Evolutionary conservation across 2,329 filamentous ascomycete species (phyloP), one percentile per base, ranked within the genome.

Genomic region (Botrytis sinoallii): DNA sequence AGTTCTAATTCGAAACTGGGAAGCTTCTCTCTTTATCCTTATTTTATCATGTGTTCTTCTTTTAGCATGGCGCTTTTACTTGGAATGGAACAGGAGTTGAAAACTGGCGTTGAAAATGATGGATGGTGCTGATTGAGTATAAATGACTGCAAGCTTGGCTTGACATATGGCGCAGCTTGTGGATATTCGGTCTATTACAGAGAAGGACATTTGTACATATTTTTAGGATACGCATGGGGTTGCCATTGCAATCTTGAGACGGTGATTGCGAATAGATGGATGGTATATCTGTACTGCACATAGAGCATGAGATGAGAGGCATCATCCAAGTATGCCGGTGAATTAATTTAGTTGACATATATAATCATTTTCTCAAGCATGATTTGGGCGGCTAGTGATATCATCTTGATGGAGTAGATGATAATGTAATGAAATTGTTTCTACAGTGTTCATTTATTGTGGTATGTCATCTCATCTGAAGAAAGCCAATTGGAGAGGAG

Each of bases 1-100:
- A 10, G 65, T n/a, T 29, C 8, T 22, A n/a, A 3, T 29, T 10
- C 25, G 4, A 57, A 38, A n/a, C 4, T 4, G 7, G 20, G 55
- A 22, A 38, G 14, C 42, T 7, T 20, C 16, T 46, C 9, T 52
- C 46, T 52, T 52, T 18, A 48, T 52, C n/a, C 32, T 16, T 63
- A 35, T 18, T 22, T 70, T n/a, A n/a, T 46, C 29, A 32, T 35
- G 46, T 44, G 44, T 59, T 70, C n/a, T 70, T 55, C 57, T 71
- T 71, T 71, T 64, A 71, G 69, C 69, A 64, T 65, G 69, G 59
- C 44, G 69, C 44, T 55, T 71, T 65, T 46, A 65, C 35, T 52
- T 46, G 52, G 38, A 61, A 61, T 70, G 68, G 40, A 70, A 46
- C 44, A 12, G 55, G 57, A 18, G 48, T 69, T 69, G 64, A 44